Conservation (phyloP, 176 grass and related monocot species). For the Tillandsia leiboldiana region DNA sequence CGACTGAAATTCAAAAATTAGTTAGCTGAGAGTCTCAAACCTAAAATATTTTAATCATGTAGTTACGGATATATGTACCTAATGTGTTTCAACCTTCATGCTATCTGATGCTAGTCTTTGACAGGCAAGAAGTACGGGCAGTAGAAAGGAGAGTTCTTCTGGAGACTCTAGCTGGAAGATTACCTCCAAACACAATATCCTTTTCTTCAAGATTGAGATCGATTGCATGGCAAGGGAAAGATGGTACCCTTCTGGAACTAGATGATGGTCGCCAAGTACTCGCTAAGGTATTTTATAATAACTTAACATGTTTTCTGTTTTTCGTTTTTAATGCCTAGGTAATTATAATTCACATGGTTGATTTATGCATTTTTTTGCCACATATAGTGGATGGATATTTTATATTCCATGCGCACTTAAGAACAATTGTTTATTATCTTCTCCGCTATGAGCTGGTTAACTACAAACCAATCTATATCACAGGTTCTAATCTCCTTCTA, state of each 20-base stretch:
- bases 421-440: no score
- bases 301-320: background rate
- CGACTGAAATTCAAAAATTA: background rate
- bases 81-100: background rate
- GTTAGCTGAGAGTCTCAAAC: no score
- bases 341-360: no score
- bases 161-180: slow-evolving; percentile 55
- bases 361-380: no score
- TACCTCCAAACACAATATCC: slow-evolving; percentile 46
- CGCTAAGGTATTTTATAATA: slow-evolving; percentile 35
- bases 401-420: no score
- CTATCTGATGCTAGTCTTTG: background rate
- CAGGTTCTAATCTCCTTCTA: no score
- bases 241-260: slow-evolving; percentile 65
- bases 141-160: slow-evolving; percentile 69
- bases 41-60: no score
- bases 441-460: no score
- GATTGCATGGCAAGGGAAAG: slow-evolving; percentile 38
- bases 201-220: slow-evolving; percentile 71
- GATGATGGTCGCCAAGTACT: slow-evolving; percentile 47
- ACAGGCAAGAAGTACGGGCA: slow-evolving; percentile 76
- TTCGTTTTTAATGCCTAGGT: background rate
- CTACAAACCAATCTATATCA: no score
- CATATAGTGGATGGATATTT: no score
- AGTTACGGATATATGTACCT: no score